Base-by-base conservation (phyloP, 371 early-diverging fungal species). In the Zopfochytrium polystomum region DNA sequence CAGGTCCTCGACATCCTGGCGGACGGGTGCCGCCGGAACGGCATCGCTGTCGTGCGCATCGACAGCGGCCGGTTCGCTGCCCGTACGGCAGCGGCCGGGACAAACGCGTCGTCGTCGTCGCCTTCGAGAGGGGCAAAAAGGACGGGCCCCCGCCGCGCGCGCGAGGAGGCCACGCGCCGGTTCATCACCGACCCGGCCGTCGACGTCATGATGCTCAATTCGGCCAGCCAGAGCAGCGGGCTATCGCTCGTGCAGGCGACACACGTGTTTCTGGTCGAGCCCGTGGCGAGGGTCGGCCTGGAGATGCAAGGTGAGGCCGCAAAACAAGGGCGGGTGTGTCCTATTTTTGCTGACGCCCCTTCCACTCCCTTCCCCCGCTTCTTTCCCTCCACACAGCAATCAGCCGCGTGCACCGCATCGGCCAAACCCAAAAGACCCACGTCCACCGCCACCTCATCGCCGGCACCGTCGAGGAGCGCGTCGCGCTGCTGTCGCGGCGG, bases 1-100 rank as follows among this genome's bases (percentile, higher is more conserved):
- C 71, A 75, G 27, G 81, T 85, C 1, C 72, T 89, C 20, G 67
- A 76, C 1, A 73, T 87, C 46, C 53, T 89, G 5, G 73, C 69
- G 6, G 54, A 58, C 2, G 84, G 83, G 6, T 60, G 86, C 5
- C 31, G 52, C 5, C 65, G 51, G n/a, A 87, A 89, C 53, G 55
- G 62, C 6, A 85, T 87, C 52, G 67, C 73, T 9, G 76, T 60
- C 70, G 77, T 81, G 20, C 57, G 54, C 20, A 29, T 74, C 35
- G 68, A 65, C 22, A 63, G 59, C 11, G 56, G n/a, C n/a, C n/a
- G n/a, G n/a, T n/a, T n/a, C n/a, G n/a, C n/a, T n/a, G n/a, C n/a
- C n/a, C n/a, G n/a, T n/a, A n/a, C n/a, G n/a, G n/a, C n/a, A n/a
- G n/a, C n/a, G n/a, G n/a, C 22, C 63, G n/a, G n/a, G n/a, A n/a